Evolutionary conservation across 257 asterid genomes (phyloP).

Genomic region (Gynochthodes officinalis): DNA sequence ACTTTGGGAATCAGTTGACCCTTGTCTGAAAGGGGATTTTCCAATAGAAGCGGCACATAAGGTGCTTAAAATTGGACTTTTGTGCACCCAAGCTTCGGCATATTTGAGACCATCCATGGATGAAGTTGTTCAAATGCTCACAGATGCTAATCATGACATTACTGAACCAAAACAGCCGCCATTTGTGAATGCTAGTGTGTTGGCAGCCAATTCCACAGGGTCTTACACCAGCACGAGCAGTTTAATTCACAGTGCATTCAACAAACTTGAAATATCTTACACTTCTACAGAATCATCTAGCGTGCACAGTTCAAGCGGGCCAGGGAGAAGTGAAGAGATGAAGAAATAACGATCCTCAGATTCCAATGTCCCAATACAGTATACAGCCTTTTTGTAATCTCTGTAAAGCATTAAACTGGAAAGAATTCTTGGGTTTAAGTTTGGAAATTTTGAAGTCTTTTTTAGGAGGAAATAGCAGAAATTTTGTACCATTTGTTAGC

Average conservation of each 20-base stretch:
- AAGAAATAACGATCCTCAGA: not conserved
- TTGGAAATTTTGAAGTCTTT: not conserved
- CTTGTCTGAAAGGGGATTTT: constrained; percentile 42
- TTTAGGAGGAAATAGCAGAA: constrained; percentile 10
- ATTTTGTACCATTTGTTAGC: not conserved
- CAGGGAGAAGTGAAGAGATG: constrained; percentile 28
- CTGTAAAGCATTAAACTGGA: not conserved
- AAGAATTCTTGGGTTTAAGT: not conserved
- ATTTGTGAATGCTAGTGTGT: constrained; percentile 45
- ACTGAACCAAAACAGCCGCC: constrained; percentile 84
- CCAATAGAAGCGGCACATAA: constrained; percentile 47
- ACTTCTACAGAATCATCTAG: constrained; percentile 56
- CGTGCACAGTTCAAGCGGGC: constrained; percentile 55
- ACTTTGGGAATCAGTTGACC: constrained; percentile 58
- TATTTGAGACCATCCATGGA: constrained; percentile 80
- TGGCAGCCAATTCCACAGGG: constrained; percentile 38
- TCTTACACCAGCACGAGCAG: constrained; percentile 54
- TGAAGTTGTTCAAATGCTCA: constrained; percentile 65
- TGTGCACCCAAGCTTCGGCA: constrained; percentile 81
- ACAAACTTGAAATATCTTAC: constrained; percentile 35
- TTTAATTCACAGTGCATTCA: constrained; percentile 30
- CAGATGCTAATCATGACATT: constrained; percentile 40
- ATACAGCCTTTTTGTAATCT: not conserved
- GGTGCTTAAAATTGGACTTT: constrained; percentile 59
- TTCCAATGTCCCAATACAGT: constrained; percentile 2